phyloP scores from a whole-genome alignment of 768 basidiomycete species.

The Mycena leptocephala region DNA sequence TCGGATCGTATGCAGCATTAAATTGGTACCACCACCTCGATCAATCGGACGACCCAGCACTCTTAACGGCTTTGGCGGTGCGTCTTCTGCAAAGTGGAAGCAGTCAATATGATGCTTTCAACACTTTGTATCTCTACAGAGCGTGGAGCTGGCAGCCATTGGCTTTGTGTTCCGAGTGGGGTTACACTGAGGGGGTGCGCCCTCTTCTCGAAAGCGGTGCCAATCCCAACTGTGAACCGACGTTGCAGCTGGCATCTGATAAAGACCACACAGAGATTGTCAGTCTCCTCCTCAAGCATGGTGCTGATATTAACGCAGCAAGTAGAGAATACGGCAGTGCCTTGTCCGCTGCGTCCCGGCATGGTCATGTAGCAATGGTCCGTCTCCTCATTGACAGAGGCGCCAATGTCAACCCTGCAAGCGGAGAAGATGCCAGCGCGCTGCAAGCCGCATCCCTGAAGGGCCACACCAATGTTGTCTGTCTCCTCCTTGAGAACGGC shows the following conservation, averaged over 20 bases:
- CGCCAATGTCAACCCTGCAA: too few relatives aligned
- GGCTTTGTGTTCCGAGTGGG: neutral
- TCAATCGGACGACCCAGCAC: neutral
- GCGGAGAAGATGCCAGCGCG: too few relatives aligned
- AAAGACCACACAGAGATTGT: too few relatives aligned
- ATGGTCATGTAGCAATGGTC: too few relatives aligned
- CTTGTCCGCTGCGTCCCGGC: too few relatives aligned
- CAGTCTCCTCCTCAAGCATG: too few relatives aligned
- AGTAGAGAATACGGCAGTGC: too few relatives aligned
- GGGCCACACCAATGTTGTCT: too few relatives aligned
- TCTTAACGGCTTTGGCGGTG: neutral
- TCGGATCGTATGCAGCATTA: neutral
- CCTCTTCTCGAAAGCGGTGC: neutral
- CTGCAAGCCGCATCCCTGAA: too few relatives aligned
- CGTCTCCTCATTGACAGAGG: too few relatives aligned
- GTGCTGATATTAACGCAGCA: too few relatives aligned
- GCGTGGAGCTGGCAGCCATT: neutral
- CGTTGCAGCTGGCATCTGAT: neutral
- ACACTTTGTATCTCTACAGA: neutral
- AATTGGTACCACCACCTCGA: neutral
- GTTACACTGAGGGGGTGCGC: neutral
- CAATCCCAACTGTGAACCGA: neutral
- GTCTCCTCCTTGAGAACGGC: too few relatives aligned
- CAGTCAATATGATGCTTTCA: neutral
- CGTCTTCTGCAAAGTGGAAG: neutral